Evolutionary conservation across 2,329 filamentous ascomycete genomes (phyloP).

Genomic region (Coniochaeta hoffmannii): DNA sequence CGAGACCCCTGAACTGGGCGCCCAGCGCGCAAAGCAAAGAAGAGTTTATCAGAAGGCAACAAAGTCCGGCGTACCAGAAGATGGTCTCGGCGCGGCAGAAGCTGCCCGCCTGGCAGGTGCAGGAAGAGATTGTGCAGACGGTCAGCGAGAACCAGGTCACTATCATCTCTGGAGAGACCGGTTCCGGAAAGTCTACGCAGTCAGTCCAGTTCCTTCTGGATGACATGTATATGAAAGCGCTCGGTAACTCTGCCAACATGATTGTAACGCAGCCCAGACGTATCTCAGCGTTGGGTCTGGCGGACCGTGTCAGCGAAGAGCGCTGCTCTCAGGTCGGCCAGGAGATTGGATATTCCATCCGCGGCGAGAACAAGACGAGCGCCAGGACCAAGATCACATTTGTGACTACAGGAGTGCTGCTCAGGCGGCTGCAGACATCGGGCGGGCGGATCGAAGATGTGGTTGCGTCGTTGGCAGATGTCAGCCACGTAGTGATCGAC

Average conservation of each 20-base stretch:
- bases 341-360: conserved; percentile 86
- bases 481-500: conserved; percentile 92
- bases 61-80: conserved; percentile 55
- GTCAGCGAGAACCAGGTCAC: conserved; percentile 78
- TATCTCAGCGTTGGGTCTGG: conserved; percentile 89
- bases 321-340: conserved; percentile 73
- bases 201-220: conserved; percentile 94
- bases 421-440: conserved; percentile 85
- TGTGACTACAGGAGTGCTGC: conserved; percentile 87
- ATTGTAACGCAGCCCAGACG: conserved; percentile 92
- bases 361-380: conserved; percentile 76
- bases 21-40: conserved; percentile 52
- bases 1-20: conserved; percentile 57
- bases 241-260: conserved; percentile 78
- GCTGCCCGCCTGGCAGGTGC: conserved; percentile 82
- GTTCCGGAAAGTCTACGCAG: conserved; percentile 94
- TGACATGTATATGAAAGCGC: conserved; percentile 68
- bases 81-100: conserved; percentile 68
- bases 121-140: conserved; percentile 66
- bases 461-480: conserved; percentile 72
- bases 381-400: conserved; percentile 82
- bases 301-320: conserved; percentile 91
- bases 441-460: conserved; percentile 75
- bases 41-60: conserved; percentile 64
- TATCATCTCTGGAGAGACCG: conserved; percentile 95